phyloP scores from a whole-genome alignment of 495 filamentous ascomycete species.

The Penicillium turbatum region DNA sequence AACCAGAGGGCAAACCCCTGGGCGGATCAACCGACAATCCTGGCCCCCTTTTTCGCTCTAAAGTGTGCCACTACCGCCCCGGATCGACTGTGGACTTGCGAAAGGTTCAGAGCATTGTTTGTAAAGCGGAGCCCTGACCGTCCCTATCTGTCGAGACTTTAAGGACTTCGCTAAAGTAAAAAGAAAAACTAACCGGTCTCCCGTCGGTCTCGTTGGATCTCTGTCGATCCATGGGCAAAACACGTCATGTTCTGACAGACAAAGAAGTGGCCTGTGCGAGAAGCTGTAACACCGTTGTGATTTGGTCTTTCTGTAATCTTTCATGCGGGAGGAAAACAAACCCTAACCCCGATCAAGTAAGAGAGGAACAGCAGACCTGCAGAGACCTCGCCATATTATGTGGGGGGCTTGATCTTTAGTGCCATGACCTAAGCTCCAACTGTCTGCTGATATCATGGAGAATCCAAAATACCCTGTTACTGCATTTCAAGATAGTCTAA shows the following conservation, averaged over 20 bases:
- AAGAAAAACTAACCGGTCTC: not conserved
- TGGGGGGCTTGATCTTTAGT: not conserved
- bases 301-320: not conserved
- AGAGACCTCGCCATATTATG: not conserved
- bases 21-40: conserved; percentile 35
- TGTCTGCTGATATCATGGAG: not conserved
- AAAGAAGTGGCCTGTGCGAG: conserved; percentile 4
- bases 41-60: conserved; percentile 19
- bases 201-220: conserved; percentile 6
- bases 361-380: not conserved
- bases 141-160: not conserved
- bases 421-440: not conserved
- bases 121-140: not conserved
- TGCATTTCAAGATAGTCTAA: not conserved
- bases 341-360: conserved; percentile 5
- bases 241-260: not conserved
- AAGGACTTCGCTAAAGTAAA: not conserved
- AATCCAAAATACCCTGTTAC: no score
- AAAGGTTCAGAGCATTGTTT: conserved; percentile 4
- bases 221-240: not conserved
- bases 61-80: conserved; percentile 30
- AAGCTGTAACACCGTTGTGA: conserved; percentile 4
- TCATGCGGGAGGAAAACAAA: not conserved
- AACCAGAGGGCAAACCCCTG: conserved; percentile 26
- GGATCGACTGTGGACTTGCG: conserved; percentile 19